phyloP scores from a whole-genome alignment of 1,284 basidiomycete species.

The Apiotrichum laibachii region DNA sequence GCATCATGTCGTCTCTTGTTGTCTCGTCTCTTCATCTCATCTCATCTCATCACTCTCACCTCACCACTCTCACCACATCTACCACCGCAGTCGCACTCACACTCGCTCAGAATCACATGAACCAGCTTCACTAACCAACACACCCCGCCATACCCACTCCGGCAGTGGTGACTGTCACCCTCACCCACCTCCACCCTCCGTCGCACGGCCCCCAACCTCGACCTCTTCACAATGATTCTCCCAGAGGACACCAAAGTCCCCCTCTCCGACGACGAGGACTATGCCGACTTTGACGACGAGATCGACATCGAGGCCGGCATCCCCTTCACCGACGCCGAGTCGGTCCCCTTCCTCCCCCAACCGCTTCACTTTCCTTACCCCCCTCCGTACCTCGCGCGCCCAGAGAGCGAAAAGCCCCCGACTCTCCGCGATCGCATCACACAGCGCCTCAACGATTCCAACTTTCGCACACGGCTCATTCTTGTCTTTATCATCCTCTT shows the following conservation, averaged over 20 bases:
- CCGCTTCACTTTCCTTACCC: neutral
- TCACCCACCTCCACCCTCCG: too few species aligned
- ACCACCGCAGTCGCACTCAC: neutral
- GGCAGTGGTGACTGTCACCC: too few species aligned
- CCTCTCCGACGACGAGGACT: conserved; percentile 19
- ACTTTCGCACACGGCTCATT: too few species aligned
- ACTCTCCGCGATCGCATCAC: neutral
- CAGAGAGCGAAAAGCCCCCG: neutral
- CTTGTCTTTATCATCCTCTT: neutral
- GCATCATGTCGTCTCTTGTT: too few species aligned
- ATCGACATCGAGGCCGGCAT: conserved; percentile 3
- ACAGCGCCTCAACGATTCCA: neutral
- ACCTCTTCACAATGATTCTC: conserved; percentile 20
- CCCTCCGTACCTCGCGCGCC: neutral
- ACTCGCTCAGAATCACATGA: neutral
- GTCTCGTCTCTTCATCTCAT: neutral
- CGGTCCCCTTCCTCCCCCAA: neutral
- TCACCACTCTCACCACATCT: neutral
- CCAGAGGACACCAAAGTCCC: conserved; percentile 25
- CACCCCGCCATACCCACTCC: neutral
- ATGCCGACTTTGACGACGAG: conserved; percentile 17
- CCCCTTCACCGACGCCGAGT: neutral
- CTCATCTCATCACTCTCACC: neutral
- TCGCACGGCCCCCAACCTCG: neutral
- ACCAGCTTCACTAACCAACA: neutral